Base-by-base conservation (phyloP, 1,139 yeast genomes). In the Scheffersomyces segobiensis region DNA sequence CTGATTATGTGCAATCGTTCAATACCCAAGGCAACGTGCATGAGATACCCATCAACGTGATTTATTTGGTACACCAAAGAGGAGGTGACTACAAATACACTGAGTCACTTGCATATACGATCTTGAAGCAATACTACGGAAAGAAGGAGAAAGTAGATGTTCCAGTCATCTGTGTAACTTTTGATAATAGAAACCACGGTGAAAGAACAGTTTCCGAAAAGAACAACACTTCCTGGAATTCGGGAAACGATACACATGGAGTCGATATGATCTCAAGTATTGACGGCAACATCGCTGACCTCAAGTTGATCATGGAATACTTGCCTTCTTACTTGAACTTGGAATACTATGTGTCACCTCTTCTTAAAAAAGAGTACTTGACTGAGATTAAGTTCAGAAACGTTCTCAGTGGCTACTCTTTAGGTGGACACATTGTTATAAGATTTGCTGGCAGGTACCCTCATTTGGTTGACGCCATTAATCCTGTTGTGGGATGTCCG, bases 141-240 rank as follows among this genome's bases (percentile, higher is more conserved):
- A 63, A 66, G 24, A 67, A 67, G 55, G 55, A 57, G 1, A 58
- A 57, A 2, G 59, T 61, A 0, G 57, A 65, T 39, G 64, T 65
- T 26, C 76, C 82, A 2, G 66, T 83, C 53, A 72, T 86, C 47
- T 81, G 85, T 54, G 82, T 85, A 14, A 75, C 87, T 0, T 85
- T 85, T 67, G 92, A 88, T 64, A 72, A 75, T 57, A 76, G 88
- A 58, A 87, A 88, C 70, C 92, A 88, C 65, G 92, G 92, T 1
- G 70, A 69, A 49, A 71, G 92, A 51, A 55, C 67, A 10, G 68
- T 84, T 2, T 75, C 79, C 55, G 64, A 60, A 1, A 49, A 51
- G 18, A 73, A 73, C 53, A 85, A 85, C 67, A 55, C 65, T 4
- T 72, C 71, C 46, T 86, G 89, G 89, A 63, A 60, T 0, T 64